Conservation (phyloP, 495 filamentous ascomycete genomes). For the Cercophora samala region DNA sequence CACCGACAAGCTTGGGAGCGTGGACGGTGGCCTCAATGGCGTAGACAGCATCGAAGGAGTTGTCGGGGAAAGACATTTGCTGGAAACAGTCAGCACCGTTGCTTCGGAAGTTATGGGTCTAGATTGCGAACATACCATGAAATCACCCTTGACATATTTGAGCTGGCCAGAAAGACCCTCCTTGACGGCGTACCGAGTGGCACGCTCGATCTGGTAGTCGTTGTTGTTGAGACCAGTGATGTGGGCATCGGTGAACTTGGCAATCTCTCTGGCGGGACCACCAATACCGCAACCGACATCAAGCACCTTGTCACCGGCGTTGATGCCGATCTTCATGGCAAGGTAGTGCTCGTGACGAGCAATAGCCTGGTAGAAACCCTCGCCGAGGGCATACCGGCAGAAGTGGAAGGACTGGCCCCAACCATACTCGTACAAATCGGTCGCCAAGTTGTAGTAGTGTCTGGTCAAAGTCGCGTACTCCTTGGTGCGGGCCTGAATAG, state of each 20-base stretch:
- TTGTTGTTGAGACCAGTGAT: conserved; percentile 98
- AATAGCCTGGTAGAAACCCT: conserved; percentile 89
- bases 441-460: conserved; percentile 99
- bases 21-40: conserved; percentile 98
- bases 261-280: conserved; percentile 95
- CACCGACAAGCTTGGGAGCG: conserved; percentile 88
- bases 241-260: conserved; percentile 88
- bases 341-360: conserved; percentile 98
- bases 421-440: conserved; percentile 95
- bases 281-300: conserved; percentile 98
- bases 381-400: conserved; percentile 88
- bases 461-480: conserved; percentile 95
- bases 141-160: conserved; percentile 91
- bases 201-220: conserved; percentile 98
- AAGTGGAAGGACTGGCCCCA: conserved; percentile 97
- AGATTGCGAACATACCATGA: conserved; percentile 87
- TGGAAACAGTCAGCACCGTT: conserved; percentile 29
- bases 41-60: conserved; percentile 92
- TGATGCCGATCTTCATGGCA: conserved; percentile 82
- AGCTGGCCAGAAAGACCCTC: conserved; percentile 81
- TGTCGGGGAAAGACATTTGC: conserved; percentile 96
- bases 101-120: too few relatives aligned
- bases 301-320: conserved; percentile 81
- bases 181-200: conserved; percentile 75
- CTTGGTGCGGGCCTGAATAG: conserved; percentile 64